Evolutionary conservation across 1,139 yeast species (phyloP).

Genomic region (Lodderomyces theae): DNA sequence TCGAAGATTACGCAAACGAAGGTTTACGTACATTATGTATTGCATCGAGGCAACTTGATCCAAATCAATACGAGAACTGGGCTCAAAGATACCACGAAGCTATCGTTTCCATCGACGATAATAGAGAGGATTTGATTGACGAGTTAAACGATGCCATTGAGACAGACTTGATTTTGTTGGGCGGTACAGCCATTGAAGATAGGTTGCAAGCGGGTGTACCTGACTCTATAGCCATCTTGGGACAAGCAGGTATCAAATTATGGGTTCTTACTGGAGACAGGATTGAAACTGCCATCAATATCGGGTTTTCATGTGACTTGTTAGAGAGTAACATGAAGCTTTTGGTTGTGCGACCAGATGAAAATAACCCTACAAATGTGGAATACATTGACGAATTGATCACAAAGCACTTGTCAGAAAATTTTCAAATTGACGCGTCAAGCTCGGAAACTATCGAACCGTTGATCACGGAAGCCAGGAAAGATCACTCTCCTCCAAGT

Average conservation of each 20-base stretch:
- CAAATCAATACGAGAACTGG: conserved; percentile 67
- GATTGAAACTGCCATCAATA: conserved; percentile 96
- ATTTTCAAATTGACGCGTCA: conserved; percentile 32
- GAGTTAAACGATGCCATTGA: conserved; percentile 80
- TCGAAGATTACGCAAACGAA: conserved; percentile 93
- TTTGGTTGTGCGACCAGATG: conserved; percentile 56
- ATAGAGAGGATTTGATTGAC: conserved; percentile 79
- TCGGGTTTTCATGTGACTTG: conserved; percentile 93
- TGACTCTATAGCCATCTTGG: conserved; percentile 79
- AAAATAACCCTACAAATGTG: conserved; percentile 23
- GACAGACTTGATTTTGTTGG: conserved; percentile 65
- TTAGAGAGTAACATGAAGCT: conserved; percentile 85
- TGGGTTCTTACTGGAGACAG: conserved; percentile 99
- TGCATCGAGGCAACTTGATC: conserved; percentile 73
- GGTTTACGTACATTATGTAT: conserved; percentile 93
- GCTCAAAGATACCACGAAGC: conserved; percentile 67
- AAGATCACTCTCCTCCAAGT: conserved; percentile 51
- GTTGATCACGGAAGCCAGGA: conserved; percentile 40
- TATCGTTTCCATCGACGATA: conserved; percentile 62
- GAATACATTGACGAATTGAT: conserved; percentile 34
- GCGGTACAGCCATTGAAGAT: conserved; percentile 98
- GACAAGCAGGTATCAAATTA: conserved; percentile 87
- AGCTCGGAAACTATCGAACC: conserved; percentile 22
- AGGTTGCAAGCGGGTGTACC: conserved; percentile 96
- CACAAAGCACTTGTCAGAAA: conserved; percentile 38